Conservation (phyloP, 2,329 filamentous ascomycete species). For the Claviceps humidiphila region DNA sequence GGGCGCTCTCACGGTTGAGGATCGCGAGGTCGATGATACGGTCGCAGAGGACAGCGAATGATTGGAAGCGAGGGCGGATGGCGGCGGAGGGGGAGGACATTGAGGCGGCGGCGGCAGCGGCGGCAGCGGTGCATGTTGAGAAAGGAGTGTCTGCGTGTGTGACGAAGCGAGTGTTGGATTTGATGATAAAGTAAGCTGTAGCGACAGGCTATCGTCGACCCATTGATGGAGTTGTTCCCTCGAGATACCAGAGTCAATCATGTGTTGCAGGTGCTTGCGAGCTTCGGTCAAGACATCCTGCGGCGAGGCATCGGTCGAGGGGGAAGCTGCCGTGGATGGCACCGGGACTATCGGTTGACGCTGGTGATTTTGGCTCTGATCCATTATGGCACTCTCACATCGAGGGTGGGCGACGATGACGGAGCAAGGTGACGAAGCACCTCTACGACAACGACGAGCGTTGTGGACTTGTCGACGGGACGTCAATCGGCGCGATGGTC, state of each 20-base stretch:
- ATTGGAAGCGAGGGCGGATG: slow-evolving; percentile 11
- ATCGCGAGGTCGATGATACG: slow-evolving; percentile 6
- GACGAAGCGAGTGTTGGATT: slow-evolving; percentile 9
- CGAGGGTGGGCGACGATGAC: slow-evolving; percentile 10
- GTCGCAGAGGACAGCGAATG: slow-evolving; percentile 9
- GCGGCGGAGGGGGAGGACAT: slow-evolving; percentile 18
- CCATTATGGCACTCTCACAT: slow-evolving; percentile 20
- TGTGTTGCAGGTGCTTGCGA: slow-evolving; percentile 30
- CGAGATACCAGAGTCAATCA: slow-evolving; percentile 32
- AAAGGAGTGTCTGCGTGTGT: slow-evolving; percentile 10
- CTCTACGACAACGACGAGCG: slow-evolving; percentile 7
- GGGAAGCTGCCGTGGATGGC: slow-evolving; percentile 7
- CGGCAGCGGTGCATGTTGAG: slow-evolving; percentile 15
- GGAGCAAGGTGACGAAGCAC: slow-evolving; percentile 7
- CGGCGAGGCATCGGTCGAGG: slow-evolving; percentile 21
- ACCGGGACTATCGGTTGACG: slow-evolving; percentile 15
- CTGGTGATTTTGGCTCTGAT: slow-evolving; percentile 17
- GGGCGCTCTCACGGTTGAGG: slow-evolving; percentile 10
- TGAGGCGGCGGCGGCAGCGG: slow-evolving; percentile 9
- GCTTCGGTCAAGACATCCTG: slow-evolving; percentile 32
- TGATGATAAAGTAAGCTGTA: slow-evolving; percentile 15
- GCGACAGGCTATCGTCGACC: slow-evolving; percentile 24
- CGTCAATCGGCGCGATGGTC: slow-evolving; percentile 4
- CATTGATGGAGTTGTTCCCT: slow-evolving; percentile 29
- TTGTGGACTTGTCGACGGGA: slow-evolving; percentile 1